phyloP scores from a whole-genome alignment of 1,284 basidiomycete species.

The Sphaerobolus stellatus region DNA sequence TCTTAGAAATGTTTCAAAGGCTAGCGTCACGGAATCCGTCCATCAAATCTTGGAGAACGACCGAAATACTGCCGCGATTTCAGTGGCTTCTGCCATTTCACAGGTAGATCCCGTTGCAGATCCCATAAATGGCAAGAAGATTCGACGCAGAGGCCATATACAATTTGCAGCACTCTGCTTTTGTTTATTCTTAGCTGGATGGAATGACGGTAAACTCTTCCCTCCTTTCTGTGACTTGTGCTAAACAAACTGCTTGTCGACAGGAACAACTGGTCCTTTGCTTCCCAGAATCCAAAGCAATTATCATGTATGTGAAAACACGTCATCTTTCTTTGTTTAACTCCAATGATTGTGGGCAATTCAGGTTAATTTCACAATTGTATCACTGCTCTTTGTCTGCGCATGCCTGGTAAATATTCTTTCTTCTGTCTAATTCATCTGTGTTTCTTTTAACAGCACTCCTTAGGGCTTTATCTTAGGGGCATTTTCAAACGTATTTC shows the following conservation, averaged over 20 bases:
- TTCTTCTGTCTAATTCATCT: not conserved
- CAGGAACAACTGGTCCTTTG: conserved; percentile 42
- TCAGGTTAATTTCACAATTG: conserved; percentile 47
- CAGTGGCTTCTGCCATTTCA: too few species aligned
- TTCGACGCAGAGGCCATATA: conserved; percentile 19
- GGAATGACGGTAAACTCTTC: conserved; percentile 49
- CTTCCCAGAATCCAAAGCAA: conserved; percentile 54
- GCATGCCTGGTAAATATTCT: conserved; percentile 39
- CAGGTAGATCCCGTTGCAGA: too few species aligned
- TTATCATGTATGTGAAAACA: conserved; percentile 44
- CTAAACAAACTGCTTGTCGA: not conserved
- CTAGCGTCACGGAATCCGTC: not conserved
- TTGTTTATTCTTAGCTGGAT: conserved; percentile 47
- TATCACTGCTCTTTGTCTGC: conserved; percentile 50
- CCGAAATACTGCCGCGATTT: too few species aligned
- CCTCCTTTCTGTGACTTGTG: conserved; percentile 23
- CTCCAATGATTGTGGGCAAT: conserved; percentile 18
- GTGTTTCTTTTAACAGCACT: not conserved
- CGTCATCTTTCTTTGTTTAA: not conserved
- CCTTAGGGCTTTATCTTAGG: conserved; percentile 55
- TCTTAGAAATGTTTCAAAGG: not conserved
- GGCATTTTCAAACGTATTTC: conserved; percentile 50
- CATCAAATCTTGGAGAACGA: too few species aligned
- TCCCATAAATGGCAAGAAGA: not conserved
- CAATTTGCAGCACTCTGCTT: conserved; percentile 37